phyloP scores from a whole-genome alignment of 2,329 filamentous ascomycete genomes.

The Immersiporthe knoxdaviesiana region DNA sequence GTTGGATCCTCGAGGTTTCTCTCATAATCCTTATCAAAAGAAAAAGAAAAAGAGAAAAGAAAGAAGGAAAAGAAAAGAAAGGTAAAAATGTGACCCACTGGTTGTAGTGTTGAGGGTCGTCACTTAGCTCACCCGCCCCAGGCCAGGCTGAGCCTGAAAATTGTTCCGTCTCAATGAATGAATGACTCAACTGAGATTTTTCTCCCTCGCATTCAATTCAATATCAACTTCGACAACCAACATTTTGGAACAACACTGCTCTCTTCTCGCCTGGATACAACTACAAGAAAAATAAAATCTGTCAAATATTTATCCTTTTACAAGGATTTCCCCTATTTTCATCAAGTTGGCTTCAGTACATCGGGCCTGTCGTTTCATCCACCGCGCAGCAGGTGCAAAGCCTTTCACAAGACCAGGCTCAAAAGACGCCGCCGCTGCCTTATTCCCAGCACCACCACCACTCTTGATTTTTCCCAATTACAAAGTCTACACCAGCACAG shows the following conservation, averaged over 20 bases:
- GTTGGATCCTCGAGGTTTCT: too few species aligned
- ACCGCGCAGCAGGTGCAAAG: neutral
- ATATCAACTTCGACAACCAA: neutral
- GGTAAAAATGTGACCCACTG: neutral
- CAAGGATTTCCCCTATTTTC: too few species aligned
- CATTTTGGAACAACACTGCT: neutral
- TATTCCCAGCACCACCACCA: neutral
- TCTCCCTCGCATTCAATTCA: neutral
- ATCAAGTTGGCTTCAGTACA: neutral
- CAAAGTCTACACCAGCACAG: constrained; percentile 11
- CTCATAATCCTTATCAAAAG: too few species aligned
- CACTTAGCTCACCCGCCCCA: constrained; percentile 10
- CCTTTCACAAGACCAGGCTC: constrained; percentile 9
- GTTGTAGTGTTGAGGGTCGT: constrained; percentile 5
- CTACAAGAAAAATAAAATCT: neutral
- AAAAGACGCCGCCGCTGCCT: constrained; percentile 19
- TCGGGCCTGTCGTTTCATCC: neutral
- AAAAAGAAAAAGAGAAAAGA: too few species aligned
- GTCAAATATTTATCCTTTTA: neutral
- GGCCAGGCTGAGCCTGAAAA: constrained; percentile 17
- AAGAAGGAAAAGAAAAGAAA: neutral
- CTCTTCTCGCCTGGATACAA: neutral
- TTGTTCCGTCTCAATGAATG: constrained; percentile 1
- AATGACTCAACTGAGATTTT: constrained; percentile 28
- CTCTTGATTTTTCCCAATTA: constrained; percentile 14